These are phyloP conservation scores for Torulaspora pretoriensis DNA, from an alignment of 1,139 yeast genomes.

Conservation along the genomic window DNA sequence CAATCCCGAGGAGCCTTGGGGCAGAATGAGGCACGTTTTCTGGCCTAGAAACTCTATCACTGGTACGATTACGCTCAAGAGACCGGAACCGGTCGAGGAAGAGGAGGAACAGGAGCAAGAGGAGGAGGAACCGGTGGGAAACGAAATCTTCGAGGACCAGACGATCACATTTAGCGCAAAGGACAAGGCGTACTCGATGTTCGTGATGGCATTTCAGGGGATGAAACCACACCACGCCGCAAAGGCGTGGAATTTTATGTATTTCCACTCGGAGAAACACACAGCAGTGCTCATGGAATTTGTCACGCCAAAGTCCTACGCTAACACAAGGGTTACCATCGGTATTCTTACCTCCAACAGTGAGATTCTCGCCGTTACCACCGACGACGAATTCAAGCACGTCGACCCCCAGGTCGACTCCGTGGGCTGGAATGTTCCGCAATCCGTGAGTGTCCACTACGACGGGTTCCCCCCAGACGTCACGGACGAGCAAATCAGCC, in stretches of 20 bases:
- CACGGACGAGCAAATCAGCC: slow-evolving; percentile 39
- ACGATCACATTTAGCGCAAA: slow-evolving; percentile 25
- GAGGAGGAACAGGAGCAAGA: slow-evolving; percentile 24
- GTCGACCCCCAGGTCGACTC: slow-evolving; percentile 57
- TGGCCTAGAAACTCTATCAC: slow-evolving; percentile 83
- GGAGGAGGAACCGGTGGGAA: slow-evolving; percentile 14
- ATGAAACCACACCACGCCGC: slow-evolving; percentile 99
- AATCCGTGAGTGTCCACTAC: slow-evolving; percentile 56
- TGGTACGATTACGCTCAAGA: slow-evolving; percentile 51
- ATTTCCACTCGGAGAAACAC: slow-evolving; percentile 73
- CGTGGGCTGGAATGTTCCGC: slow-evolving; percentile 92
- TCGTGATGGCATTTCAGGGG: slow-evolving; percentile 97
- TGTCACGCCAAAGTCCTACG: slow-evolving; percentile 89
- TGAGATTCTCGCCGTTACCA: slow-evolving; percentile 60
- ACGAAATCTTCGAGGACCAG: slow-evolving; percentile 19
- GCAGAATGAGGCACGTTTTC: slow-evolving; percentile 89
- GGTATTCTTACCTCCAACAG: slow-evolving; percentile 69
- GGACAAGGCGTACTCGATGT: slow-evolving; percentile 63
- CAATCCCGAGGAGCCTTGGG: slow-evolving; percentile 85
- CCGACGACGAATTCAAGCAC: slow-evolving; percentile 64
- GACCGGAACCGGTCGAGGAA: slow-evolving; percentile 15
- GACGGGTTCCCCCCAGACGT: slow-evolving; percentile 46
- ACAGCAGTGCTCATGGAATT: slow-evolving; percentile 91
- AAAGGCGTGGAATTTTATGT: slow-evolving; percentile 89
- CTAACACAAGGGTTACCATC: slow-evolving; percentile 70